These are phyloP conservation scores for Pseudogymnoascus sp. DNA, from an alignment of 2,329 filamentous ascomycete genomes.

Conservation along the genomic window DNA sequence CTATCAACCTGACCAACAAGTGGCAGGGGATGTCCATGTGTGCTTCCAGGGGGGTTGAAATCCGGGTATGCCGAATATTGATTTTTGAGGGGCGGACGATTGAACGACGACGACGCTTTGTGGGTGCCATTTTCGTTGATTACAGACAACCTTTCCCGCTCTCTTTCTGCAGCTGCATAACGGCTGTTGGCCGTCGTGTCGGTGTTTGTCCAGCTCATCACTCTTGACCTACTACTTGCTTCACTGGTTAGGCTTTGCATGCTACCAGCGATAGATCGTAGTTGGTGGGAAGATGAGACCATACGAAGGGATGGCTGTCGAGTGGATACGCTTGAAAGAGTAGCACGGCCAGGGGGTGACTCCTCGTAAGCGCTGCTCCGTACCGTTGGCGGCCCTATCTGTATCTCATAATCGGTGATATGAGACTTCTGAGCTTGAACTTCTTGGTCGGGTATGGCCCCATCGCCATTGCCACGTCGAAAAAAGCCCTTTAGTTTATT, in stretches of 20 bases:
- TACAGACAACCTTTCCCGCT: constrained; percentile 51
- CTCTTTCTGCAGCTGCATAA: constrained; percentile 31
- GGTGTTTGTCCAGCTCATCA: constrained; percentile 66
- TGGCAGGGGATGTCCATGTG: constrained; percentile 12
- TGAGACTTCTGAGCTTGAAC: constrained; percentile 34
- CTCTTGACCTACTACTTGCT: constrained; percentile 49
- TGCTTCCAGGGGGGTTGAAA: constrained; percentile 13
- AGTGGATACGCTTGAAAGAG: constrained; percentile 33
- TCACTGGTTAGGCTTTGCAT: constrained; percentile 40
- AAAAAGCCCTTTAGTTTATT: constrained; percentile 53
- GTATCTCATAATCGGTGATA: constrained; percentile 18
- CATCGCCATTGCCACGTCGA: constrained; percentile 31
- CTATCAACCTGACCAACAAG: constrained; percentile 38
- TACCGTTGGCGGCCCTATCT: constrained; percentile 17
- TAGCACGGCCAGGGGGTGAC: constrained; percentile 30
- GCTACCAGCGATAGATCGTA: constrained; percentile 47
- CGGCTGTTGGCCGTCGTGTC: constrained; percentile 35
- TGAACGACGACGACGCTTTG: constrained; percentile 32
- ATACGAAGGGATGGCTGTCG: constrained; percentile 43
- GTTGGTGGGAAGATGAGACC: constrained; percentile 36
- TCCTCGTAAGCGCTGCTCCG: constrained; percentile 31
- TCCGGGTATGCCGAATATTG: constrained; percentile 22
- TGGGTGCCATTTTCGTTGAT: constrained; percentile 50
- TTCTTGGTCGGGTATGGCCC: constrained; percentile 42
- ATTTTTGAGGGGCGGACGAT: constrained; percentile 21